Evolutionary conservation across 768 basidiomycete species (phyloP), one percentile per base, ranked within the genome.

Genomic region (Auriscalpium vulgare): DNA sequence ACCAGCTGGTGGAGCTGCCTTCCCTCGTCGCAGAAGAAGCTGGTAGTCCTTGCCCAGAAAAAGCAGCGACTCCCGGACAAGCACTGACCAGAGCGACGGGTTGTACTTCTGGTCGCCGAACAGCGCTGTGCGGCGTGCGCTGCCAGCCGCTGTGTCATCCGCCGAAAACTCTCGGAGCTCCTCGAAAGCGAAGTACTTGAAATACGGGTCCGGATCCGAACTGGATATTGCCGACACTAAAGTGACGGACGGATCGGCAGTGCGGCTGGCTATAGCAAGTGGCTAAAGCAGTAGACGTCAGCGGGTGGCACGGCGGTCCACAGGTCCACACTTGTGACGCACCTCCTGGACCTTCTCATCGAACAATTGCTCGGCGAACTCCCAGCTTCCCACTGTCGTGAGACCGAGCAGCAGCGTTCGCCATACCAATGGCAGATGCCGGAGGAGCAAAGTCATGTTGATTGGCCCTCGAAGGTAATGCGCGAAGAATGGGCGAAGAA

Each of bases 1-100:
- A 58, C 51, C 47, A 47, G 55, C 44, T 37, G 71, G 63, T 1
- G 67, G 58, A 9, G 68, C 63, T 7, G 74, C 74, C 17, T 72
- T 71, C 1, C 89, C 89, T n/a, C 80, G 72, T 1, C 80, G 75
- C 3, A 86, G 69, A 49, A 91, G 72, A 0, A 74, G 71, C 61
- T 86, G 86, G 58, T 90, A 90, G 66, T 92, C 87, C 1, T 71
- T 65, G 9, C 87, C 88, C 1, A 91, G 73, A 8, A 78, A 65
- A 10, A 87, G 63, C 2, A 92, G 74, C 8, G 78, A 74, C 54
- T 83, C 81, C 4, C 87, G 77, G 8, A 73, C 72, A 36, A 90
- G 69, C 2, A 74, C 74, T 17, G 71, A 72, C 89, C 90, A 91
- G 9, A 88, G 68, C 51, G 72, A 81, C 0, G 83, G 84, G 8